Conservation (phyloP, 2,329 filamentous ascomycete genomes). For the Scytalidium lignicola region DNA sequence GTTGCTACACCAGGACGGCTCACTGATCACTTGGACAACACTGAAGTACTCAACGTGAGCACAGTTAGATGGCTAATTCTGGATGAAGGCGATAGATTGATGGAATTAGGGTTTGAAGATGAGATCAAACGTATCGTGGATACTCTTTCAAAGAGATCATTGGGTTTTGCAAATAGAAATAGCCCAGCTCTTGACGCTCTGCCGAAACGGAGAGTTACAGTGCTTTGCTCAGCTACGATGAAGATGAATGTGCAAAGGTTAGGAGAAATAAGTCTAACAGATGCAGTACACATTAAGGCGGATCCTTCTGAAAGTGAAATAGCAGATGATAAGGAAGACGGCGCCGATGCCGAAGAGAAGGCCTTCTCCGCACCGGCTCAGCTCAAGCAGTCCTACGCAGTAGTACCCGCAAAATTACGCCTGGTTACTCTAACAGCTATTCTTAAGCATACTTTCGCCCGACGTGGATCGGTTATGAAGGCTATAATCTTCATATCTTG, state of each 20-base stretch:
- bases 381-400: constrained; percentile 84
- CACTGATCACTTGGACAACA: constrained; percentile 88
- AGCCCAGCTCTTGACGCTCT: constrained; percentile 55
- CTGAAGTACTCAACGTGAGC: constrained; percentile 79
- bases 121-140: constrained; percentile 84
- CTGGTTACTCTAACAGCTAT: constrained; percentile 82
- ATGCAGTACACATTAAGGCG: constrained; percentile 81
- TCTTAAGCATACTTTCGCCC: constrained; percentile 80
- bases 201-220: constrained; percentile 72
- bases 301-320: constrained; percentile 46
- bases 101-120: constrained; percentile 96
- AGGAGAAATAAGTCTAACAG: constrained; percentile 90
- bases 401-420: constrained; percentile 84
- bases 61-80: constrained; percentile 91
- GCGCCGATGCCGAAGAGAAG: constrained; percentile 39
- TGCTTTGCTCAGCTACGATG: constrained; percentile 95
- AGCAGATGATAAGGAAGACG: constrained; percentile 43
- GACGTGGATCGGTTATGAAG: constrained; percentile 91
- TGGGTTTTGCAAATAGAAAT: constrained; percentile 55
- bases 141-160: constrained; percentile 62
- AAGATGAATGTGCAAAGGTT: constrained; percentile 95
- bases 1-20: constrained; percentile 91
- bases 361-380: constrained; percentile 82
- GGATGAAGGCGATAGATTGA: constrained; percentile 94
- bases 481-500: constrained; percentile 96